phyloP scores from a whole-genome alignment of 257 asterid species.

The Solanum etuberosum region DNA sequence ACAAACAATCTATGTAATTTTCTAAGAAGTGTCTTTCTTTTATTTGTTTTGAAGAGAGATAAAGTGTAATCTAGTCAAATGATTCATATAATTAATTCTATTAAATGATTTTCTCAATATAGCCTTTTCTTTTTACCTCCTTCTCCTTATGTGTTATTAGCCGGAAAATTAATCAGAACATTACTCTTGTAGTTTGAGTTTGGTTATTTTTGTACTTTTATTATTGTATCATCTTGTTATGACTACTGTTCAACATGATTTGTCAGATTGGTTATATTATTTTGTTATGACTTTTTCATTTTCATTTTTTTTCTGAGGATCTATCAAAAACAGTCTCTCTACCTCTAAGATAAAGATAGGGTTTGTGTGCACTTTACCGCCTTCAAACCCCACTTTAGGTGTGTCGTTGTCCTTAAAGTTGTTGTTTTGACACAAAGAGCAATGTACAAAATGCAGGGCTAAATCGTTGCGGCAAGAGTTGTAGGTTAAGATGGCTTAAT shows the following conservation, averaged over 20 bases:
- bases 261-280: too few relatives aligned
- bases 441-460: slow-evolving; percentile 20
- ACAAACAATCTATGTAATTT: neutral
- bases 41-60: neutral
- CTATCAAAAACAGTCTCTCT: too few relatives aligned
- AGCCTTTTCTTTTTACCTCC: neutral
- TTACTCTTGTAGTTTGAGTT: neutral
- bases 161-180: neutral
- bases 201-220: neutral
- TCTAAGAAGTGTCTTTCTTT: neutral
- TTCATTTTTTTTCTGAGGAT: neutral
- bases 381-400: neutral
- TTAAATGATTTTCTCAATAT: neutral
- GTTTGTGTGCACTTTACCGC: neutral
- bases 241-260: too few relatives aligned
- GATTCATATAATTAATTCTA: neutral
- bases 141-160: neutral
- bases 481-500: slow-evolving; percentile 53
- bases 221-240: neutral
- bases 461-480: slow-evolving; percentile 49
- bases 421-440: neutral
- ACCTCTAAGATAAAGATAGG: too few relatives aligned
- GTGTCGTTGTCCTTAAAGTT: neutral
- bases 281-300: too few relatives aligned
- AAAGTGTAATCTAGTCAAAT: neutral